phyloP scores from a whole-genome alignment of 495 filamentous ascomycete genomes.

The Xylaria longipes region DNA sequence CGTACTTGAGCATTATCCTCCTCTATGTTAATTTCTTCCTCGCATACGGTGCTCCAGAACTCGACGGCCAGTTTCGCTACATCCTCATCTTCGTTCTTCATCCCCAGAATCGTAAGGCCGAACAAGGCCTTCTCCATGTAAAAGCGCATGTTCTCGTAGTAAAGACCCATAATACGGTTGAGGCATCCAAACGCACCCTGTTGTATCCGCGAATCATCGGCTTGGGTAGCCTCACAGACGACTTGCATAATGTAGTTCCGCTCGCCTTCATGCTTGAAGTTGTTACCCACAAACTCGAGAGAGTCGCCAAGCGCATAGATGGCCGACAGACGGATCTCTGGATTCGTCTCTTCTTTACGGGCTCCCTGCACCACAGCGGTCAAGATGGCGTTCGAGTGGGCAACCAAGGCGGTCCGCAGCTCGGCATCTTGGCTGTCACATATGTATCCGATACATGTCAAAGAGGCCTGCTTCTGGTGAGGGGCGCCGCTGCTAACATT shows the following conservation, averaged over 20 bases:
- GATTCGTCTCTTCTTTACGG: slow-evolving; percentile 90
- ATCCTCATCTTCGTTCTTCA: slow-evolving; percentile 97
- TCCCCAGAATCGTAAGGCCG: slow-evolving; percentile 96
- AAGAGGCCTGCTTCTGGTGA: slow-evolving; percentile 89
- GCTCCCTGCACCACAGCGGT: slow-evolving; percentile 98
- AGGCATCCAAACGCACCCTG: slow-evolving; percentile 95
- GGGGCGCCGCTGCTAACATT: slow-evolving; percentile 88
- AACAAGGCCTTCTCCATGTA: slow-evolving; percentile 99
- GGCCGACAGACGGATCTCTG: slow-evolving; percentile 87
- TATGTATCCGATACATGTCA: slow-evolving; percentile 95
- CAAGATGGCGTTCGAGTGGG: slow-evolving; percentile 95
- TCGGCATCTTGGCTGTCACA: slow-evolving; percentile 94
- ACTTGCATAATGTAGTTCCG: slow-evolving; percentile 99
- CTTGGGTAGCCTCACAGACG: slow-evolving; percentile 97
- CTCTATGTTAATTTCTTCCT: slow-evolving; percentile 96
- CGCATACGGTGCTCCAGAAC: slow-evolving; percentile 99
- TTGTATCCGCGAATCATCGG: slow-evolving; percentile 85
- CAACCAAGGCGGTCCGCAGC: slow-evolving; percentile 77
- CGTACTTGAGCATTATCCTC: slow-evolving; percentile 90
- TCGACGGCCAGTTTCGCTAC: slow-evolving; percentile 97
- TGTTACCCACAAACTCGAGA: slow-evolving; percentile 95
- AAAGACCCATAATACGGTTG: slow-evolving; percentile 96
- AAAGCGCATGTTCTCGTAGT: slow-evolving; percentile 99
- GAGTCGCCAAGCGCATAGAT: slow-evolving; percentile 94
- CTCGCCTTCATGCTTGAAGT: slow-evolving; percentile 99